Percentiles rank a stretch among this genome's conserved stretches.
Evolutionary conservation across 1,284 basidiomycete genomes (phyloP).

Genomic region (Phellopilus nigrolimitatus): DNA sequence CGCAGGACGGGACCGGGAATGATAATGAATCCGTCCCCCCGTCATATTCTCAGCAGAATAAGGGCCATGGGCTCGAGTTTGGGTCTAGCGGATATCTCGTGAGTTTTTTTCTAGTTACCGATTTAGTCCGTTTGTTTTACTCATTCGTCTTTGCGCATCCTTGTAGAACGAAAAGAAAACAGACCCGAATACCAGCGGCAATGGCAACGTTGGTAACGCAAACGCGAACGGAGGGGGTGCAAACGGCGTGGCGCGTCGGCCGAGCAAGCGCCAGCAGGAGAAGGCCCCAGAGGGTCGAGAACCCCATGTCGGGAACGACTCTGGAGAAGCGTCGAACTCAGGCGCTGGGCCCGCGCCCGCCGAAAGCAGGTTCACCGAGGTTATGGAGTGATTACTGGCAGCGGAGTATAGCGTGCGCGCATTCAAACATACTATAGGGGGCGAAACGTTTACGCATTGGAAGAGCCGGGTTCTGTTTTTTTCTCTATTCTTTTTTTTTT

Average conservation of each 20-base stretch:
- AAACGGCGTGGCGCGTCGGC: slow-evolving; percentile 35
- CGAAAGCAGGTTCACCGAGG: slow-evolving; percentile 41
- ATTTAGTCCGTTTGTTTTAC: background rate
- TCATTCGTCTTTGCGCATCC: background rate
- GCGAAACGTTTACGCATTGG: too few relatives aligned
- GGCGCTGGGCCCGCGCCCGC: slow-evolving; percentile 33
- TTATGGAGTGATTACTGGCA: slow-evolving; percentile 5
- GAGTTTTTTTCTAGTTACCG: slow-evolving; percentile 32
- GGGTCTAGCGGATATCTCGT: slow-evolving; percentile 72
- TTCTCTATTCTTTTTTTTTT: too few relatives aligned
- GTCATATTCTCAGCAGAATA: slow-evolving; percentile 41
- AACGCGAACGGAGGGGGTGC: slow-evolving; percentile 28
- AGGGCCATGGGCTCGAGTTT: slow-evolving; percentile 43
- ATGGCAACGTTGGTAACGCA: too few relatives aligned
- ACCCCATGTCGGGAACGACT: slow-evolving; percentile 30
- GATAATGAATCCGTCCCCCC: slow-evolving; percentile 46
- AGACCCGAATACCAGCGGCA: slow-evolving; percentile 16
- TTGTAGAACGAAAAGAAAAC: slow-evolving; percentile 39
- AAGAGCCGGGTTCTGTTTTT: too few relatives aligned
- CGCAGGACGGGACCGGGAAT: slow-evolving; percentile 29
- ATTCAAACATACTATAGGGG: too few relatives aligned
- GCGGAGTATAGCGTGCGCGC: too few relatives aligned
- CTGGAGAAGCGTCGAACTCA: slow-evolving; percentile 20
- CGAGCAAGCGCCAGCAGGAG: slow-evolving; percentile 61
- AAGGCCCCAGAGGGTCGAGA: slow-evolving; percentile 59